These are phyloP conservation scores for Lathyrus sativus DNA, from an alignment of 306 rosid species.

Conservation along the genomic window DNA sequence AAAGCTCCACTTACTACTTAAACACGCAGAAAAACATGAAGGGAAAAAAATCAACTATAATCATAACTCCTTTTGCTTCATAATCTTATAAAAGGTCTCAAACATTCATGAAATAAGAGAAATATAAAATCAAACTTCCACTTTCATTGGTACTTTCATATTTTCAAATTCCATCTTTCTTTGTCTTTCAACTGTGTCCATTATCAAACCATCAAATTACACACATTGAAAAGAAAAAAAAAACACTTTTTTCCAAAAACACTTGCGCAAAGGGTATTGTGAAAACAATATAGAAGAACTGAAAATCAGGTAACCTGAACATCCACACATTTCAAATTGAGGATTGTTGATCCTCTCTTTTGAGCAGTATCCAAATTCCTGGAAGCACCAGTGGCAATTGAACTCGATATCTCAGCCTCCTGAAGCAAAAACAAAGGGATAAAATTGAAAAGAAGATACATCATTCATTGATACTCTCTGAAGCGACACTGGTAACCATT, in stretches of 20 bases:
- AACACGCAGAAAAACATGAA: slow-evolving; percentile 18
- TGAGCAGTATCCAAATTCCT: slow-evolving; percentile 85
- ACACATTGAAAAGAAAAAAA: not conserved
- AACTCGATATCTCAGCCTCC: slow-evolving; percentile 93
- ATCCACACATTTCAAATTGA: slow-evolving; percentile 88
- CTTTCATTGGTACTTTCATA: not conserved
- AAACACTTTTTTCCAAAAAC: not conserved
- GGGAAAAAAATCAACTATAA: not conserved
- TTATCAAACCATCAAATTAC: slow-evolving; percentile 20
- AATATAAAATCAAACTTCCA: slow-evolving; percentile 12
- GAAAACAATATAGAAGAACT: not conserved
- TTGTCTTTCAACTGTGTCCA: not conserved
- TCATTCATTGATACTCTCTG: not conserved
- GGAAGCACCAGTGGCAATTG: slow-evolving; percentile 74
- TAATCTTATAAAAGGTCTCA: slow-evolving; percentile 1
- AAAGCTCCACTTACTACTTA: not conserved
- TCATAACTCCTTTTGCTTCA: slow-evolving; percentile 8
- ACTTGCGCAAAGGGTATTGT: not conserved
- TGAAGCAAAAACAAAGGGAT: slow-evolving; percentile 30
- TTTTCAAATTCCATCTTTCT: not conserved
- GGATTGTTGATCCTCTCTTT: slow-evolving; percentile 83
- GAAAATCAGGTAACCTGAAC: slow-evolving; percentile 65
- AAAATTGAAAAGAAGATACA: not conserved
- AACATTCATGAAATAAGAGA: slow-evolving; percentile 17
- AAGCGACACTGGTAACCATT: slow-evolving; percentile 10